phyloP scores from a whole-genome alignment of 2,329 filamentous ascomycete species.

The Colletotrichum chrysophilum region DNA sequence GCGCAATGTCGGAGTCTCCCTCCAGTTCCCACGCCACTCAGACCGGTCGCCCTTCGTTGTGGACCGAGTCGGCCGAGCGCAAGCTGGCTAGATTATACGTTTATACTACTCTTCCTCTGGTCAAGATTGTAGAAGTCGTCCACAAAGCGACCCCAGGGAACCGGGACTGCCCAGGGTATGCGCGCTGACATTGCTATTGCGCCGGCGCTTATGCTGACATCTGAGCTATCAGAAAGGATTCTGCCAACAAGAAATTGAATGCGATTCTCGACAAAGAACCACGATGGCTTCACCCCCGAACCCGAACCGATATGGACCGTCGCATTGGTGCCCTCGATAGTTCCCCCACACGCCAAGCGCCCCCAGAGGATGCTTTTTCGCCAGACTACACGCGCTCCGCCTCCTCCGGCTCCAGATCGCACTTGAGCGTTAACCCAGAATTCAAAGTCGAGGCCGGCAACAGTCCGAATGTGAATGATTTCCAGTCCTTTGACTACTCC shows the following conservation, averaged over 20 bases:
- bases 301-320: slow-evolving; percentile 54
- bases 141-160: slow-evolving; percentile 37
- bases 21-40: slow-evolving; percentile 31
- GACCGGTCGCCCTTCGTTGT: slow-evolving; percentile 60
- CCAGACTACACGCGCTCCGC: not conserved
- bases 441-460: slow-evolving; percentile 13
- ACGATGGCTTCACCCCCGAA: slow-evolving; percentile 60
- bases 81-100: slow-evolving; percentile 62
- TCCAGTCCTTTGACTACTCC: not conserved
- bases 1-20: slow-evolving; percentile 26
- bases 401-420: not conserved
- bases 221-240: slow-evolving; percentile 51
- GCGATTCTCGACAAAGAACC: slow-evolving; percentile 63
- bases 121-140: slow-evolving; percentile 54
- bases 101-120: slow-evolving; percentile 58
- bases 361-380: slow-evolving; percentile 2
- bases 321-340: slow-evolving; percentile 51
- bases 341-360: slow-evolving; percentile 38
- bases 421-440: not conserved
- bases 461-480: slow-evolving; percentile 2
- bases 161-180: slow-evolving; percentile 18
- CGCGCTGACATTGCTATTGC: not conserved
- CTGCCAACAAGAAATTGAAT: slow-evolving; percentile 63
- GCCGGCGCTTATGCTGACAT: slow-evolving; percentile 18
- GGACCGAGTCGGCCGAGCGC: slow-evolving; percentile 57